Base-by-base conservation (phyloP, 2,329 filamentous ascomycete species). In the Colletotrichum phormii region DNA sequence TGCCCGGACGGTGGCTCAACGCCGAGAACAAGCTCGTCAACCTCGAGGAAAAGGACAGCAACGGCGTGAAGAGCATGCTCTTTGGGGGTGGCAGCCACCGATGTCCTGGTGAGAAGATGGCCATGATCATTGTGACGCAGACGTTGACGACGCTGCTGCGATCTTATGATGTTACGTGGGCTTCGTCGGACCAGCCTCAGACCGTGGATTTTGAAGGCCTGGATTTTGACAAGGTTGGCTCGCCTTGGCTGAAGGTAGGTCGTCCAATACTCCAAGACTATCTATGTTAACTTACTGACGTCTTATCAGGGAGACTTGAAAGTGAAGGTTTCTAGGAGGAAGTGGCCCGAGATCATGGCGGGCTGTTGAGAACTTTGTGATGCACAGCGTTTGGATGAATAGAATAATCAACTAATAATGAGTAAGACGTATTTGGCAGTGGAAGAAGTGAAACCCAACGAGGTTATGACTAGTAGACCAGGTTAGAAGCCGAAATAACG, bases 1-100 rank as follows among this genome's bases (percentile, higher is more conserved):
- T 73, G 53, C 76, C 75, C 1, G 55, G 66, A 7, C 67, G 76
- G 8, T 77, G 75, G 76, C 72, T 77, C 49, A 70, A 68, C 26
- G 68, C 59, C 13, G 63, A 68, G 29, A 73, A 68, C 55, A 71
- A 68, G 59, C 64, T 76, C 2, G 58, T 72, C 9, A 46, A 58
- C 13, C 18, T 70, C 26, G 68, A 61, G 12, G 57, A 58, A 11
- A 70, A 58, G 60, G 53, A n/a, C 24, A 31, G 11, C 18, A 46
- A 46, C 8, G 65, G 63, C 11, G 12, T 67, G 15, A 58, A 53
- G 63, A 68, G 46, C 37, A 59, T 65, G 35, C 58, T 62, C 0
- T 72, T 73, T 66, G 61, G 75, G 11, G 51, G 18, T 12, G 64
- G 54, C 12, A 60, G 67, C 31, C 60, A 72, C n/a, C 58, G 67